These are phyloP conservation scores for Macrocybe sp. DNA, from an alignment of 1,284 basidiomycete genomes.

Conservation along the genomic window DNA sequence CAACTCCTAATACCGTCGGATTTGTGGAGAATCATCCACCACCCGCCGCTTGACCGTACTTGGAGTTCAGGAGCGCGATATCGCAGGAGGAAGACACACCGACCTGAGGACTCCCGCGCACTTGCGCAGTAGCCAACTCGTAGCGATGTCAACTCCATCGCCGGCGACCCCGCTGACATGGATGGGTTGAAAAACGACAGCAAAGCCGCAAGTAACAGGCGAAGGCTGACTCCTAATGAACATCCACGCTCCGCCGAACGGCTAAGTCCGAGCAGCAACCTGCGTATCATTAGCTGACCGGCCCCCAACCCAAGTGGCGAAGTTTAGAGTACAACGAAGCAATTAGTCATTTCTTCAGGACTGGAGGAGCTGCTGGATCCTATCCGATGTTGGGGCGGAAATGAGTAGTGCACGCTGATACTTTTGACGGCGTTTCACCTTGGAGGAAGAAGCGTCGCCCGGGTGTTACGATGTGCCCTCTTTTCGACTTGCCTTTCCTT, in stretches of 20 bases:
- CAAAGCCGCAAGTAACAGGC: slow-evolving; percentile 53
- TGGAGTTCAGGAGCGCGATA: no score
- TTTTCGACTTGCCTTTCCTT: no score
- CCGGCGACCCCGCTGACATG: slow-evolving; percentile 46
- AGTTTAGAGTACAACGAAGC: slow-evolving; percentile 38
- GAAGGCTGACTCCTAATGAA: slow-evolving; percentile 76
- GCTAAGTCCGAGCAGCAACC: slow-evolving; percentile 79
- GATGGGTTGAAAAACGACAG: slow-evolving; percentile 75
- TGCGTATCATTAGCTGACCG: slow-evolving; percentile 77
- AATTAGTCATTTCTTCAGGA: slow-evolving; percentile 58
- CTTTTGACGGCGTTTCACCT: slow-evolving; percentile 72
- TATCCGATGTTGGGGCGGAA: slow-evolving; percentile 70
- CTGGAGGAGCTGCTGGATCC: slow-evolving; percentile 59
- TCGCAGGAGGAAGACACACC: no score
- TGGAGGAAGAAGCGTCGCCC: slow-evolving; percentile 35
- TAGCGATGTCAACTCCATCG: no score
- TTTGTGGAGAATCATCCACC: no score
- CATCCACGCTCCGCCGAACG: slow-evolving; percentile 44
- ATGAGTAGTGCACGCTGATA: slow-evolving; percentile 68
- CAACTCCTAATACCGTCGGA: no score
- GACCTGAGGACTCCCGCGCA: no score
- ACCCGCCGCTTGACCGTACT: no score
- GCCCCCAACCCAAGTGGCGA: slow-evolving; percentile 24
- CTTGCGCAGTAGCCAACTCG: no score
- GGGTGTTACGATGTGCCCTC: no score